A percentile compares a stretch with the other conserved stretches of the same genome.
Conservation (phyloP, 768 basidiomycete genomes). For the Gymnopilus junonius region DNA sequence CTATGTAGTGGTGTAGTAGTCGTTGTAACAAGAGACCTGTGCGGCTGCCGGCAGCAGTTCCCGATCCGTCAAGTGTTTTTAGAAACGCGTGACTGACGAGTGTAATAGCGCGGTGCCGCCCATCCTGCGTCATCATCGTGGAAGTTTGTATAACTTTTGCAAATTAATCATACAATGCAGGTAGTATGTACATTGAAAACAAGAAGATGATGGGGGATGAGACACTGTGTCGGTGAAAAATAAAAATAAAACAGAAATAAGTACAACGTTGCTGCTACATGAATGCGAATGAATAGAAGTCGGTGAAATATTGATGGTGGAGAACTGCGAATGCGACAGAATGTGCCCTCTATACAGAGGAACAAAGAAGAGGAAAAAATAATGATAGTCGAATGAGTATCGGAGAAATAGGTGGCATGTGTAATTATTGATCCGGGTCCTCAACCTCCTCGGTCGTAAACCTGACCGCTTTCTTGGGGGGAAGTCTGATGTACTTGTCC, state of each 20-base stretch:
- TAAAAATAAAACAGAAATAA: conserved; percentile 14
- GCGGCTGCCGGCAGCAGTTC: not conserved
- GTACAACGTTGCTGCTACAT: conserved; percentile 8
- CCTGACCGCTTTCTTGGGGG: conserved; percentile 59
- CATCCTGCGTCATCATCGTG: not conserved
- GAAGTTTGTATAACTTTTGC: not conserved
- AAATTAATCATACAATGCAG: not conserved
- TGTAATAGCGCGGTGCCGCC: not conserved
- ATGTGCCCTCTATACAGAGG: not conserved
- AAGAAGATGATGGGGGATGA: not conserved
- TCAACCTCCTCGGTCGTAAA: conserved; percentile 52
- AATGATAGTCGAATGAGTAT: conserved; percentile 11
- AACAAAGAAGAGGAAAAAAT: conserved; percentile 10
- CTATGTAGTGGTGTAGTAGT: not conserved
- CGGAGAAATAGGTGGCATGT: not conserved
- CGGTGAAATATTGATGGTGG: not conserved
- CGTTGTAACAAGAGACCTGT: not conserved
- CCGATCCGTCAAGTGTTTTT: not conserved
- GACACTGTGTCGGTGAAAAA: not conserved
- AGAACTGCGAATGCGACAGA: not conserved
- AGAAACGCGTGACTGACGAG: not conserved
- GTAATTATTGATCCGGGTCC: conserved; percentile 12
- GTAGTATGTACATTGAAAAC: not conserved
- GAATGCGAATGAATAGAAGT: not conserved
- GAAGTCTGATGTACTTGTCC: conserved; percentile 38